phyloP scores from a whole-genome alignment of 805 yeast species.

The Candida parachauliodes region DNA sequence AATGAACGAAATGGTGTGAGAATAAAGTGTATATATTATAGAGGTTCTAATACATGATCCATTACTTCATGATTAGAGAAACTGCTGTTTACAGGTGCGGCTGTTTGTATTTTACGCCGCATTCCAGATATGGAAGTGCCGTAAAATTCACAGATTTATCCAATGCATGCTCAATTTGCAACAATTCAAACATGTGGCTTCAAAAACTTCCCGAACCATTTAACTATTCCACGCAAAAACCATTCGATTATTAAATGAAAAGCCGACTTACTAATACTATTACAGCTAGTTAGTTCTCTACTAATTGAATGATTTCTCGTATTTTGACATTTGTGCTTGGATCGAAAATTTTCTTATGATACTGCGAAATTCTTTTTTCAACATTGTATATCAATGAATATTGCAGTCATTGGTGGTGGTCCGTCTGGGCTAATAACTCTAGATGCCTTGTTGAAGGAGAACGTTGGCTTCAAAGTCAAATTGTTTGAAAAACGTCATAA shows the following conservation, averaged over 20 bases:
- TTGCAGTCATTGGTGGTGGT: slow-evolving; percentile 51
- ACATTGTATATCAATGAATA: not conserved
- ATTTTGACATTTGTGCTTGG: not conserved
- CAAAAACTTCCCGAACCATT: not conserved
- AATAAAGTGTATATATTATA: not conserved
- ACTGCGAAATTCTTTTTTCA: not conserved
- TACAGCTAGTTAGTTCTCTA: no score
- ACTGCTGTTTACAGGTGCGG: no score
- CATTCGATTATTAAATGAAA: no score
- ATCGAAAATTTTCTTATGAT: not conserved
- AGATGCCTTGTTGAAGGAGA: slow-evolving; percentile 36
- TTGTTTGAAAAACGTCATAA: slow-evolving; percentile 38
- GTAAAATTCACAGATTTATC: no score
- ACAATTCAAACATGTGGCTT: slow-evolving; percentile 3
- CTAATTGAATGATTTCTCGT: no score
- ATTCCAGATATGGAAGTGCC: no score
- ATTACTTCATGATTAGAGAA: no score
- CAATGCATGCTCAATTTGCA: not conserved
- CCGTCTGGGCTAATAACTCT: slow-evolving; percentile 45
- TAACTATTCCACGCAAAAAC: no score
- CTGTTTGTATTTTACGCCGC: no score
- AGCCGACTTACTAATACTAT: no score
- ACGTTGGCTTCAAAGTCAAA: slow-evolving; percentile 26
- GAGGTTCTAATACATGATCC: not conserved
- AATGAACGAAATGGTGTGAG: slow-evolving; percentile 1